phyloP scores from a whole-genome alignment of 768 basidiomycete genomes.

The Lactarius indigo region DNA sequence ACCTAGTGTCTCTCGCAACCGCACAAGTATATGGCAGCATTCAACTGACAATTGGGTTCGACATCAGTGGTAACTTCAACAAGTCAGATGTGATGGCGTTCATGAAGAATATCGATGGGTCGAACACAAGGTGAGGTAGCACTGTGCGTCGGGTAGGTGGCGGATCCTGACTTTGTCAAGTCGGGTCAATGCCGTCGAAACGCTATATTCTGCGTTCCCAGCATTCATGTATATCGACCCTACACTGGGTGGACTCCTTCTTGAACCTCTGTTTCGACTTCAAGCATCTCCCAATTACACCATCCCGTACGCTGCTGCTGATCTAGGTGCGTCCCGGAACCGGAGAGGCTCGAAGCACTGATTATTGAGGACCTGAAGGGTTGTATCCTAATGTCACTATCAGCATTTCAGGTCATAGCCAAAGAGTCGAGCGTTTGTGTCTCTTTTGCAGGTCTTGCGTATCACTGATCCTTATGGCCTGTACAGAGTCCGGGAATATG shows the following conservation, averaged over 20 bases:
- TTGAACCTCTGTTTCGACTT: constrained; percentile 28
- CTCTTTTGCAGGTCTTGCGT: not conserved
- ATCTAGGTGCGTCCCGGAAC: constrained; percentile 23
- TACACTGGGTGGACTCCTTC: constrained; percentile 35
- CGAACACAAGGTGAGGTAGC: constrained; percentile 35
- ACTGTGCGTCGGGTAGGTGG: not conserved
- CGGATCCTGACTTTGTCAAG: constrained; percentile 4
- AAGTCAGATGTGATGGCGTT: constrained; percentile 51
- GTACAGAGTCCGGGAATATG: constrained; percentile 34
- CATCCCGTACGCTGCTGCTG: constrained; percentile 20
- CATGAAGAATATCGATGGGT: constrained; percentile 36
- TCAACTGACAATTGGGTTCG: constrained; percentile 53
- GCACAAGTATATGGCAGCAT: constrained; percentile 51
- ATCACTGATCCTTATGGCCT: not conserved
- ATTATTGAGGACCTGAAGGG: not conserved
- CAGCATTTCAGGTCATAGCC: not conserved
- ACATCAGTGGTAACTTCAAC: constrained; percentile 46
- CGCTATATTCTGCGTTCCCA: constrained; percentile 50
- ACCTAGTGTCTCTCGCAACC: constrained; percentile 49
- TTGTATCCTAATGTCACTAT: constrained; percentile 15
- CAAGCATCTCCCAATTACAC: constrained; percentile 22
- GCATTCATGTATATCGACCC: constrained; percentile 54
- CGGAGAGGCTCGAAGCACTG: no score
- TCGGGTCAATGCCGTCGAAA: constrained; percentile 49
- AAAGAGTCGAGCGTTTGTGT: constrained; percentile 19